Base-by-base conservation (phyloP, 1,139 yeast genomes). In the Petasospora fabianii region DNA sequence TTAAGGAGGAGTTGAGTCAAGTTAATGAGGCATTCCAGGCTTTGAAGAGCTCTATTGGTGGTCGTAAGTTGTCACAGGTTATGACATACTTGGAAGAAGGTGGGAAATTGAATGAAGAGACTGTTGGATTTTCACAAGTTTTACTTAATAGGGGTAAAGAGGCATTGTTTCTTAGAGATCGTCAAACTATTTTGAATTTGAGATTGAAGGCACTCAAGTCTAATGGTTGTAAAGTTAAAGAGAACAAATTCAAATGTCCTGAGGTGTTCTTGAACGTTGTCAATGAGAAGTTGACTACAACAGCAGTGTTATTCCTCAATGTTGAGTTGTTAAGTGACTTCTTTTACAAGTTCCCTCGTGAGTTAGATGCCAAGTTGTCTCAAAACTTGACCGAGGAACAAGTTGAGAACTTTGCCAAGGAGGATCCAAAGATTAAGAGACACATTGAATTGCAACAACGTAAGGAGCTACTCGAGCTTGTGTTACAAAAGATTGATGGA, bases 391-490 rank as follows among this genome's bases (percentile, higher is more conserved):
- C 78, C 10, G 71, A 71, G 37, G 95, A 87, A 39, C 95, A 90
- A 56, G 73, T 92, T 44, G 97, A 90, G 55, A 66, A 67, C 44
- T 86, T 90, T 66, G 98, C 98, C 1, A 87, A 87, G 55, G 97
- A 94, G 61, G 98, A 94, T 64, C 94, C 96, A 13, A 85, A 82
- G 64, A 77, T 92, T 44, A 83, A 83, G 58, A 76, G 82, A 51
- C 98, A 94, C 56, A 84, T 94, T 50, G 97, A 92, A 56, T 66
- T 94, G 46, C 98, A 94, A 61, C 94, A 87, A 60, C 76, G 97
- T 38, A 90, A 92, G 60, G 97, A 88, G 53, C 66, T 88, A 43
- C 71, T 94, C 42, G 94, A 87, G 51, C 66, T 84, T 42, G 98
- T 97, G 0, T 62, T 90, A 54, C 73, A 70, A 43, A 92, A 86